Evolutionary conservation across 2,329 filamentous ascomycete genomes (phyloP).

Genomic region (Elsinoe arachidis): DNA sequence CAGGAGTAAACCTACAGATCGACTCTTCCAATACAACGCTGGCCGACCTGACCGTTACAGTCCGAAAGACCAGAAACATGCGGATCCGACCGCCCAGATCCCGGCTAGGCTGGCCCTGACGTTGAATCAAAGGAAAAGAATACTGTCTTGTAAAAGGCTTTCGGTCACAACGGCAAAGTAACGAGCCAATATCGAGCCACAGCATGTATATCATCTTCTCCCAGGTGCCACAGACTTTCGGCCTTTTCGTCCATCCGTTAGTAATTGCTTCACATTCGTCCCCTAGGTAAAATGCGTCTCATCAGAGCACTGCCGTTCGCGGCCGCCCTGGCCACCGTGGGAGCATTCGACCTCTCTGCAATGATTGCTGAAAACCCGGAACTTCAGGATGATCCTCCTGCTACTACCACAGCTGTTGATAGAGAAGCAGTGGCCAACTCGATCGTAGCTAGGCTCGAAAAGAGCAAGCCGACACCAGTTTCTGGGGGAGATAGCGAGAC

Average conservation of each 20-base stretch:
- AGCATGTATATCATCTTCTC: background rate
- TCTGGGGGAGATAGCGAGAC: background rate
- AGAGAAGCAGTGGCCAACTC: background rate
- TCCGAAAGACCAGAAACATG: too few species aligned
- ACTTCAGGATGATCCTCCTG: slow-evolving; percentile 7
- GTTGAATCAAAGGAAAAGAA: background rate
- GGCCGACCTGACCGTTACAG: too few species aligned
- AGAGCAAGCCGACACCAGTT: background rate
- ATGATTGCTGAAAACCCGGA: slow-evolving; percentile 15
- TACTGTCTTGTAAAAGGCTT: background rate
- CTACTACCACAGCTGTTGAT: background rate
- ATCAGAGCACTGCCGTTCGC: background rate
- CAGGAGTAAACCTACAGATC: too few species aligned
- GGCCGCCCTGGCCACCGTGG: background rate
- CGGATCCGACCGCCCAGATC: too few species aligned
- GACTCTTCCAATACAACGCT: too few species aligned
- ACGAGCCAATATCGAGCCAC: background rate
- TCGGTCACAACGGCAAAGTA: background rate
- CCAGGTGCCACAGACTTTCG: background rate
- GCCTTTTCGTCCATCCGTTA: background rate
- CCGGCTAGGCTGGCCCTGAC: too few species aligned
- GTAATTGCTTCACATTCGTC: background rate
- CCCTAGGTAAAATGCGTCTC: background rate
- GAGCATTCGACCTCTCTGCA: slow-evolving; percentile 19
- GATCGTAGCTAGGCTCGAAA: background rate